Evolutionary conservation across 345 rosid species (phyloP).

Genomic region (Eucalyptus cladocalyx): DNA sequence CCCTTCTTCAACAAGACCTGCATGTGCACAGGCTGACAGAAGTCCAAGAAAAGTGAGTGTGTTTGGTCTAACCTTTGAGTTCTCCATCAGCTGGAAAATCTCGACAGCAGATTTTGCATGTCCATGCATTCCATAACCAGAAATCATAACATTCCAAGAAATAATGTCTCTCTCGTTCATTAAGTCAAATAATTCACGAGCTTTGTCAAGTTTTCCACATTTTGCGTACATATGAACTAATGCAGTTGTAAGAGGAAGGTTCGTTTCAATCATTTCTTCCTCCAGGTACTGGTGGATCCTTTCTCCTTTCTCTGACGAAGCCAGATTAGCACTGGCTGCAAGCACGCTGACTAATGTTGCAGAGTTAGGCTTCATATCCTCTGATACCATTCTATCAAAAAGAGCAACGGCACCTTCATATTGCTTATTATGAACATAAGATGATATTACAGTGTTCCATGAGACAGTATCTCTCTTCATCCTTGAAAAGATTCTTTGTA

Average conservation of each 20-base stretch:
- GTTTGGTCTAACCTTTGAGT: constrained; percentile 34
- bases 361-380: constrained; percentile 26
- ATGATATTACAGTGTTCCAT: constrained; percentile 54
- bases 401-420: constrained; percentile 31
- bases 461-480: constrained; percentile 25
- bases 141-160: constrained; percentile 67
- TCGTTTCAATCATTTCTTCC: constrained; percentile 28
- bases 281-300: constrained; percentile 33
- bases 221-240: constrained; percentile 65
- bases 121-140: constrained; percentile 59
- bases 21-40: constrained; percentile 51
- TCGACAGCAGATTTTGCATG: constrained; percentile 35
- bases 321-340: constrained; percentile 57
- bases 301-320: constrained; percentile 38
- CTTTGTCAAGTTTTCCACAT: constrained; percentile 48
- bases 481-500: constrained; percentile 27
- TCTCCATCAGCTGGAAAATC: constrained; percentile 47
- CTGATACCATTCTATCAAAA: constrained; percentile 42
- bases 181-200: constrained; percentile 32
- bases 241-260: constrained; percentile 43
- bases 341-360: constrained; percentile 42
- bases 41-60: constrained; percentile 53
- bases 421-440: constrained; percentile 17
- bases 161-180: constrained; percentile 35
- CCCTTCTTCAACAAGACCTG: constrained; percentile 60